phyloP scores from a whole-genome alignment of 495 filamentous ascomycete genomes.

The Trichocladium uniseriatum region DNA sequence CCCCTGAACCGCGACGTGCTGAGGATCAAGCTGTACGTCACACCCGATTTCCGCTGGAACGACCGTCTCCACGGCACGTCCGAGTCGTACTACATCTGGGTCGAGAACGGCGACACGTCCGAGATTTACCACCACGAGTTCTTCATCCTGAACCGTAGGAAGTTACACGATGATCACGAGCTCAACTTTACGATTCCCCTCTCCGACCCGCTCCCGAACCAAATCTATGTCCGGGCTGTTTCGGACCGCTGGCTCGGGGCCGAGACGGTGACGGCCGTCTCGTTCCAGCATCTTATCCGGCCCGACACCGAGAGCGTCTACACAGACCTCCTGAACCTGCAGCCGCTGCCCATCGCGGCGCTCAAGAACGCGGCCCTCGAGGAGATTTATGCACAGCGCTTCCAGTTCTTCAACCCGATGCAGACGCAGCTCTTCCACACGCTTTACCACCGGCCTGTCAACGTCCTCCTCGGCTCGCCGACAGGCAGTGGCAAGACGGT shows the following conservation, averaged over 20 bases:
- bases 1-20: slow-evolving; percentile 92
- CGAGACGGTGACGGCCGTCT: slow-evolving; percentile 90
- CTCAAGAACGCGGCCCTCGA: slow-evolving; percentile 82
- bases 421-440: slow-evolving; percentile 97
- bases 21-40: slow-evolving; percentile 72
- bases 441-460: slow-evolving; percentile 81
- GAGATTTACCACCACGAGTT: slow-evolving; percentile 98
- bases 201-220: slow-evolving; percentile 81
- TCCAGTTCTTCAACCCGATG: slow-evolving; percentile 98
- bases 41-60: slow-evolving; percentile 90
- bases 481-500: slow-evolving; percentile 97
- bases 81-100: slow-evolving; percentile 97
- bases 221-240: slow-evolving; percentile 90
- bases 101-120: slow-evolving; percentile 94
- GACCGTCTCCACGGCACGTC: slow-evolving; percentile 90
- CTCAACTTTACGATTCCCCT: slow-evolving; percentile 96
- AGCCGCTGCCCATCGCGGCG: slow-evolving; percentile 79
- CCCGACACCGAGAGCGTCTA: slow-evolving; percentile 97
- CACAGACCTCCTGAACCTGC: slow-evolving; percentile 84
- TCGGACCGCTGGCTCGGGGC: slow-evolving; percentile 96
- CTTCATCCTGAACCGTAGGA: slow-evolving; percentile 82
- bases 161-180: slow-evolving; percentile 88
- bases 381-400: slow-evolving; percentile 77
- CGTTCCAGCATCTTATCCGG: slow-evolving; percentile 94
- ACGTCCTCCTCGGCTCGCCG: slow-evolving; percentile 92